Conservation (phyloP, 129 eudicot species). For the Glebionis coronaria region DNA sequence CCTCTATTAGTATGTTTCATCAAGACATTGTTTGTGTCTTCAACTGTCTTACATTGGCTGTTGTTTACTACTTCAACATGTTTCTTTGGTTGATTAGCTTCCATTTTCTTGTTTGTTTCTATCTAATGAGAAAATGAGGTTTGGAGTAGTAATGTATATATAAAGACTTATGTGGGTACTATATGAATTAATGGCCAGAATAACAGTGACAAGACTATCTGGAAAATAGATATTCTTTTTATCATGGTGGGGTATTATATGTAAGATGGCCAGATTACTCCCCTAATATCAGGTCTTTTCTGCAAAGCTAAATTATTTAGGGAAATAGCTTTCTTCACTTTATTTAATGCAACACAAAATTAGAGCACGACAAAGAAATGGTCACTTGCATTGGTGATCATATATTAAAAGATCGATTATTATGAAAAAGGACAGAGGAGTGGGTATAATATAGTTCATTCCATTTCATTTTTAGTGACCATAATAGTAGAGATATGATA, state of each 20-base stretch:
- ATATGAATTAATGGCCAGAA: too few species aligned
- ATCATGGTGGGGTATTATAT: neutral
- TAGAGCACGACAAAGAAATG: too few species aligned
- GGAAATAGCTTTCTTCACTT: too few species aligned
- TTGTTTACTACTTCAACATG: too few species aligned
- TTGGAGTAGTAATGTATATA: neutral
- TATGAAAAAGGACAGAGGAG: neutral
- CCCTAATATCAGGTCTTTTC: too few species aligned
- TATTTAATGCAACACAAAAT: too few species aligned
- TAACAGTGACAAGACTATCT: neutral
- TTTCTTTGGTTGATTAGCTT: neutral
- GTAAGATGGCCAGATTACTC: neutral
- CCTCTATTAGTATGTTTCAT: slow-evolving; percentile 24
- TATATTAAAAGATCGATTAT: neutral
- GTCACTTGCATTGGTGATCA: too few species aligned
- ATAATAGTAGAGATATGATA: neutral
- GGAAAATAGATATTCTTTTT: neutral
- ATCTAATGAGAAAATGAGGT: neutral
- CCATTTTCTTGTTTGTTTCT: slow-evolving; percentile 6
- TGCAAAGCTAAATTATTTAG: too few species aligned
- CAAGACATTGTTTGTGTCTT: slow-evolving; percentile 3
- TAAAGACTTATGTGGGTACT: neutral
- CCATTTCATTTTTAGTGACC: neutral
- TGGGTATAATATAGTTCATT: slow-evolving; percentile 10
- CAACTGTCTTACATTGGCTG: too few species aligned